Evolutionary conservation across 1,139 yeast genomes (phyloP), one percentile per base, ranked within the genome.

Genomic region (Lodderomyces theae): DNA sequence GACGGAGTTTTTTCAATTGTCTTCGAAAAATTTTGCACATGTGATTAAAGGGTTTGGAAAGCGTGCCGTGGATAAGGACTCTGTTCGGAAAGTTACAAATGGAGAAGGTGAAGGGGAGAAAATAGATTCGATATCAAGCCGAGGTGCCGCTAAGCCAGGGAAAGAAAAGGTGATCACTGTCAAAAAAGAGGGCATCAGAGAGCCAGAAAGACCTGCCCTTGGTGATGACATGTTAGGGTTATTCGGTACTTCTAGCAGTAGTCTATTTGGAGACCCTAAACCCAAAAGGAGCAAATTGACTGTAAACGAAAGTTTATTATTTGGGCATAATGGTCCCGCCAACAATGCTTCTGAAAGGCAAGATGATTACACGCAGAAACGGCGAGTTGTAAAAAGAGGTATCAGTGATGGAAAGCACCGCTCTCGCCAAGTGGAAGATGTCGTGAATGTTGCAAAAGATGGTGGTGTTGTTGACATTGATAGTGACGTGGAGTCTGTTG

Each of bases 31-130:
- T 16, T 52, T 53, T 22, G 37, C 39, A 1, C 47, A 46, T 3
- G 12, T 52, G 2, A 31, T 60, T 5, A 36, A 46, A 10, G 33
- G 39, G 5, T 60, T 61, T 59, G 64, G 64, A 2, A 57, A 56
- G 36, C 25, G n/a, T 11, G 32, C 13, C 26, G 21, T 28, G n/a
- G 31, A 28, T 8, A 28, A 15, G 15, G 31, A 28, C 3, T 16
- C 31, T 3, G 31, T 28, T 15, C 10, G 18, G 6, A 28, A 4
- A 16, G 5, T 28, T n/a, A 15, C 18, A 3, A 15, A 15, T 28
- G 10, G 18, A 3, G 10, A 15, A 8, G 9, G 3, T 15, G 31
- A 6, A 3, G 31, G 10, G 31, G n/a, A 13, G n/a, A 10, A 3
- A 7, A n/a, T 8, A 15, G n/a, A 13, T 5, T 11, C 31, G 15